Conservation (phyloP, 768 basidiomycete species). For the Russula virescens region DNA sequence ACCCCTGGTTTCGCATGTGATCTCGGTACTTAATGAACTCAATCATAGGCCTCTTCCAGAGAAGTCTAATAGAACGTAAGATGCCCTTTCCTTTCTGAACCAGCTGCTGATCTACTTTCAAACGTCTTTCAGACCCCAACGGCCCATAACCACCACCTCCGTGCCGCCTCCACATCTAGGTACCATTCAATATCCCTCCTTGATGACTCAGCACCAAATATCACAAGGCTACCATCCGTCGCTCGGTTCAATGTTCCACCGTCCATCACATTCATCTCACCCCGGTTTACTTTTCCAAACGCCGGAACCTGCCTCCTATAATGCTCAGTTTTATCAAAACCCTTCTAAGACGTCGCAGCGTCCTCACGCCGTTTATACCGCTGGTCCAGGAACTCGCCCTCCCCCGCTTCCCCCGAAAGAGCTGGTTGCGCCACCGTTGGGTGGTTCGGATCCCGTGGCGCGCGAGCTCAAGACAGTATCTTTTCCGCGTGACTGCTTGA, state of each 20-base stretch:
- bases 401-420: conserved; percentile 32
- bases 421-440: conserved; percentile 28
- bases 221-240: conserved; percentile 75
- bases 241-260: conserved; percentile 64
- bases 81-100: conserved; percentile 5
- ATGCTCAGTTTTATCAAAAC: conserved; percentile 22
- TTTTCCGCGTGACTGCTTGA: conserved; percentile 69
- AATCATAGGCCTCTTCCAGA: conserved; percentile 37
- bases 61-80: conserved; percentile 23
- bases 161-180: conserved; percentile 49
- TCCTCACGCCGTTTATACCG: background rate
- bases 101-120: background rate
- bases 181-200: conserved; percentile 53
- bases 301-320: conserved; percentile 23
- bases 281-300: conserved; percentile 22
- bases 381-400: conserved; percentile 18
- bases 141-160: conserved; percentile 65
- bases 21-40: conserved; percentile 43
- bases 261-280: conserved; percentile 20
- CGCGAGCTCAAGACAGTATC: conserved; percentile 55
- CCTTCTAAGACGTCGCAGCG: conserved; percentile 21
- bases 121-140: conserved; percentile 14
- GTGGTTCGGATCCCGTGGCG: conserved; percentile 30
- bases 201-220: conserved; percentile 77
- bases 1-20: background rate